phyloP scores from a whole-genome alignment of 192 early-diverging fungal species.

The Linnemannia zychae region DNA sequence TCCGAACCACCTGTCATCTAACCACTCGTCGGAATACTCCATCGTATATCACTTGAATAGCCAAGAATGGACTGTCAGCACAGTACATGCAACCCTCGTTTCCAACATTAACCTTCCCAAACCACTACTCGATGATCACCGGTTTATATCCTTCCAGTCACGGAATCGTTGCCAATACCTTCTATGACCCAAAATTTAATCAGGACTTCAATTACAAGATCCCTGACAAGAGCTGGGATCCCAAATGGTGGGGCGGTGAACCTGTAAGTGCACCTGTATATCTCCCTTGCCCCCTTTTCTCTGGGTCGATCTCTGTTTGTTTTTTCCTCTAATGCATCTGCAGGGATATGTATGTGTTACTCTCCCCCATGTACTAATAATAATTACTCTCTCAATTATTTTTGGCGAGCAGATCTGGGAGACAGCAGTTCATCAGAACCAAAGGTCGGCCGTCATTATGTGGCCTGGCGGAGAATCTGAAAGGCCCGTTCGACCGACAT shows the following conservation, averaged over 20 bases:
- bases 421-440: constrained; percentile 80
- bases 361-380: neutral
- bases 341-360: neutral
- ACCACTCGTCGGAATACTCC: neutral
- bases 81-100: constrained; percentile 79
- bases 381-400: constrained; percentile 14
- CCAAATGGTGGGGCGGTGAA: constrained; percentile 92
- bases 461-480: constrained; percentile 89
- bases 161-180: constrained; percentile 90
- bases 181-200: constrained; percentile 80
- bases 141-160: constrained; percentile 95
- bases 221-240: constrained; percentile 67
- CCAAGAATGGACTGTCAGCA: constrained; percentile 62
- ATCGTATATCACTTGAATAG: constrained; percentile 38
- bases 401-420: constrained; percentile 92
- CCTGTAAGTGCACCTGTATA: constrained; percentile 66
- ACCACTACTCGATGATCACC: constrained; percentile 93
- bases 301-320: neutral
- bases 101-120: constrained; percentile 89
- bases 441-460: constrained; percentile 83
- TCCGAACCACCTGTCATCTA: neutral
- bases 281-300: neutral
- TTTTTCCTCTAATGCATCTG: constrained; percentile 14
- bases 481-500: constrained; percentile 70
- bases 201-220: constrained; percentile 86